phyloP scores from a whole-genome alignment of 495 filamentous ascomycete species.

The Neohortaea acidophila region DNA sequence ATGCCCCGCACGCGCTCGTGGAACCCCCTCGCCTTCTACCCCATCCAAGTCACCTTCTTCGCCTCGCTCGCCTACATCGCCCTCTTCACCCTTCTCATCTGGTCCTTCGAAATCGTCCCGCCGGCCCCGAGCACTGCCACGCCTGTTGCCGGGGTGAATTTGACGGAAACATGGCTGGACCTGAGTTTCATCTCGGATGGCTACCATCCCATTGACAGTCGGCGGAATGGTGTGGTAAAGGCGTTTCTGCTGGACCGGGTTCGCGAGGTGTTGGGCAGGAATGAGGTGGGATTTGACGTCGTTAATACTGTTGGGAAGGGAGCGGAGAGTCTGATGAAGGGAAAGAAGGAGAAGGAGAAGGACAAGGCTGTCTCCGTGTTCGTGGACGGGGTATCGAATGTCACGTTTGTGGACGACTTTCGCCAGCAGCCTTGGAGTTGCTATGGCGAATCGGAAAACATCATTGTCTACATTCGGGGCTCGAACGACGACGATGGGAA shows the following conservation, averaged over 20 bases:
- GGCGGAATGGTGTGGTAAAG: constrained; percentile 62
- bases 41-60: constrained; percentile 28
- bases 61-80: constrained; percentile 25
- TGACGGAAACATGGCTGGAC: constrained; percentile 77
- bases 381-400: constrained; percentile 67
- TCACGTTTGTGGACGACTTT: constrained; percentile 33
- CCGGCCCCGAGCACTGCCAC: constrained; percentile 43
- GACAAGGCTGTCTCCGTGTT: constrained; percentile 47
- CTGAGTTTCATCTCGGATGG: constrained; percentile 55
- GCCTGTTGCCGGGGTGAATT: constrained; percentile 45
- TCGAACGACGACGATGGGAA: constrained; percentile 49
- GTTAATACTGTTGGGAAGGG: constrained; percentile 2
- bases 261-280: constrained; percentile 46
- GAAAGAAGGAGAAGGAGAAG: constrained; percentile 18
- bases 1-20: constrained; percentile 15
- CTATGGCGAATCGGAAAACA: constrained; percentile 88
- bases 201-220: constrained; percentile 82
- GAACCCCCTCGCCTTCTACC: constrained; percentile 46
- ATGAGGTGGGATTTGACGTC: constrained; percentile 27
- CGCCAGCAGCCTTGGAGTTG: constrained; percentile 26
- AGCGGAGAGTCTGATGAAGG: neutral
- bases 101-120: constrained; percentile 63
- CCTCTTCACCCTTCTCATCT: constrained; percentile 36
- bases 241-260: constrained; percentile 62
- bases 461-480: constrained; percentile 81